Conservation (phyloP, 352 stramenopile species). For the Phytophthora citrophthora region DNA sequence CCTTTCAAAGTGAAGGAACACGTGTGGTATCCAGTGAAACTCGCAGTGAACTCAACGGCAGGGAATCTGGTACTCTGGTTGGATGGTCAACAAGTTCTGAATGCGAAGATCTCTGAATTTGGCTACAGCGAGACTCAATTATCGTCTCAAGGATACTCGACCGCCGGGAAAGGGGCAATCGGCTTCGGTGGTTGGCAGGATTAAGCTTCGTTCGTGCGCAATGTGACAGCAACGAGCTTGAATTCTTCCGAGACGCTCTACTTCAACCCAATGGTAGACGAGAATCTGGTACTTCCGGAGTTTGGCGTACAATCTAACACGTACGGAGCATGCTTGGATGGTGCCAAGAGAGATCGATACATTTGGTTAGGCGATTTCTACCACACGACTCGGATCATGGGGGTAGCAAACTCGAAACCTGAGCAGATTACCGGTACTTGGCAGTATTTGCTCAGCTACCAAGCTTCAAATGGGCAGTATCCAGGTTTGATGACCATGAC, state of each 20-base stretch:
- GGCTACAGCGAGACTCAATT: constrained; percentile 18
- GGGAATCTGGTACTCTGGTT: constrained; percentile 34
- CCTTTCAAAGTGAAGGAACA: constrained; percentile 79
- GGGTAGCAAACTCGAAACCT: constrained; percentile 32
- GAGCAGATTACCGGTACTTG: constrained; percentile 35
- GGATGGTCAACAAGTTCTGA: constrained; percentile 29
- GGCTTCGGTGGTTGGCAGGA: constrained; percentile 36
- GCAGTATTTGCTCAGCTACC: constrained; percentile 35
- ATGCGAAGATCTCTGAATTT: constrained; percentile 35
- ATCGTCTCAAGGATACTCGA: constrained; percentile 29
- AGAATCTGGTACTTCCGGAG: constrained; percentile 24
- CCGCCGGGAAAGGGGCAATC: constrained; percentile 24
- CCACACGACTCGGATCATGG: constrained; percentile 37
- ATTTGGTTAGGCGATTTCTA: constrained; percentile 43
- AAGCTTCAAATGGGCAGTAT: constrained; percentile 17
- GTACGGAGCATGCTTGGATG: constrained; percentile 31
- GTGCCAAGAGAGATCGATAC: constrained; percentile 37
- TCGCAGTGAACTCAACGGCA: constrained; percentile 62
- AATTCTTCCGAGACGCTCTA: constrained; percentile 25
- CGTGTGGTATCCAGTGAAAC: constrained; percentile 69
- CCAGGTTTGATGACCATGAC: constrained; percentile 31
- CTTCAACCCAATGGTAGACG: constrained; percentile 35
- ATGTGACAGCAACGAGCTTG: constrained; percentile 25
- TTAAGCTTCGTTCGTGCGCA: constrained; percentile 28
- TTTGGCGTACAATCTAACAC: constrained; percentile 30